phyloP scores from a whole-genome alignment of 2,329 filamentous ascomycete species.

The Monilinia fructicola region DNA sequence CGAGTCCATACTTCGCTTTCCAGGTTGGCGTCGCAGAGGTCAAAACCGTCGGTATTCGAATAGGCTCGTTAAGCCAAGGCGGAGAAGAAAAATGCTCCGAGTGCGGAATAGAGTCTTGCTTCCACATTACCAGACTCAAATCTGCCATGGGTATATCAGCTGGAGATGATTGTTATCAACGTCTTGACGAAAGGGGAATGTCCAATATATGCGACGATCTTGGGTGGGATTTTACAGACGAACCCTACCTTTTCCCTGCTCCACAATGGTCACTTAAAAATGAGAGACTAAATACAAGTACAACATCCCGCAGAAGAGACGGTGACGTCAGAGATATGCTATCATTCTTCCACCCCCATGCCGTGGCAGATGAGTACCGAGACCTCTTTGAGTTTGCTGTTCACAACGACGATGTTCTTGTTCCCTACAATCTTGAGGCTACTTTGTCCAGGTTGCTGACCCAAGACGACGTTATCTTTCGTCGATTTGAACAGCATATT shows the following conservation, averaged over 20 bases:
- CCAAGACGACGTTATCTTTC: conserved; percentile 33
- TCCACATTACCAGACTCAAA: conserved; percentile 27
- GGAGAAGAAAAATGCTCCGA: conserved; percentile 29
- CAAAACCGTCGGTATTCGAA: conserved; percentile 32
- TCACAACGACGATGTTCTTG: conserved; percentile 26
- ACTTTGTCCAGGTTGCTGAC: conserved; percentile 36
- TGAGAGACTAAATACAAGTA: conserved; percentile 14
- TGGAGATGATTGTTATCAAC: conserved; percentile 29
- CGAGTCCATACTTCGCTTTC: conserved; percentile 34
- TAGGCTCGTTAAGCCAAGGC: conserved; percentile 27
- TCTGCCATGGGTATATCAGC: conserved; percentile 15
- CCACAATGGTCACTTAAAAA: conserved; percentile 36
- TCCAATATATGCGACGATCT: conserved; percentile 35
- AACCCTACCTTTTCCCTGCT: conserved; percentile 28
- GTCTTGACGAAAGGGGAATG: conserved; percentile 32
- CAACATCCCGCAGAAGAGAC: conserved; percentile 26
- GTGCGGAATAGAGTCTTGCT: conserved; percentile 30
- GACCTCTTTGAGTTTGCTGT: conserved; percentile 35
- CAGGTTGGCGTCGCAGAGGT: conserved; percentile 37
- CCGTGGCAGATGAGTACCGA: conserved; percentile 32
- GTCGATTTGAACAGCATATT: conserved; percentile 33
- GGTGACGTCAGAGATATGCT: conserved; percentile 36
- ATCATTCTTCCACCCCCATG: conserved; percentile 33
- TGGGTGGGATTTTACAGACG: conserved; percentile 35
- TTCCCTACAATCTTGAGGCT: conserved; percentile 33